Conservation (phyloP, 1,139 yeast species). For the Protomyces lactucae-debilis region DNA sequence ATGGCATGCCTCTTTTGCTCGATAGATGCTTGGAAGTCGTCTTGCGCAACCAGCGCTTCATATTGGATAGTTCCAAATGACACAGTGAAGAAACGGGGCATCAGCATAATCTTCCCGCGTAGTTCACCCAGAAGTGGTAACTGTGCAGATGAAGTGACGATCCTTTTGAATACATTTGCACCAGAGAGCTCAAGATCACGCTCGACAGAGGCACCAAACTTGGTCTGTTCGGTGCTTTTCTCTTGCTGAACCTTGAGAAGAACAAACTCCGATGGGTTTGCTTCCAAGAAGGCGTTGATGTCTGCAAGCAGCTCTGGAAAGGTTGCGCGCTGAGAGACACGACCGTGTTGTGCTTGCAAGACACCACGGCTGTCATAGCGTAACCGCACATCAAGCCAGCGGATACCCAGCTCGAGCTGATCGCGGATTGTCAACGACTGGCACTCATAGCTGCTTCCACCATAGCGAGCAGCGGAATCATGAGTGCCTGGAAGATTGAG, state of each 20-base stretch:
- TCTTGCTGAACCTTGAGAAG: slow-evolving; percentile 20
- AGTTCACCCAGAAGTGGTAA: slow-evolving; percentile 1
- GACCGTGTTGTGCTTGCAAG: slow-evolving; percentile 18
- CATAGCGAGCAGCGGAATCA: slow-evolving; percentile 17
- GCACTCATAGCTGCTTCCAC: slow-evolving; percentile 16
- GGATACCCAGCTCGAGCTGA: slow-evolving; percentile 11
- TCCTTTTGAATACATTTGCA: not conserved
- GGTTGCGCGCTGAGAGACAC: slow-evolving; percentile 7
- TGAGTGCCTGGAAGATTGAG: slow-evolving; percentile 19
- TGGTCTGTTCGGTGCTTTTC: not conserved
- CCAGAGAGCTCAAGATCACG: not conserved
- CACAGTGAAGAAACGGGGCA: slow-evolving; percentile 11
- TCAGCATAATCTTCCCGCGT: slow-evolving; percentile 10
- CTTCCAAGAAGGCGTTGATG: slow-evolving; percentile 1
- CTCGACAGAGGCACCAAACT: slow-evolving; percentile 2
- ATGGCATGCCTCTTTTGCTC: slow-evolving; percentile 1
- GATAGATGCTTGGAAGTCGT: slow-evolving; percentile 8
- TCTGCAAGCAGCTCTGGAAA: slow-evolving; percentile 3
- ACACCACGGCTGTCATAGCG: not conserved
- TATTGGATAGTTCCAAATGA: slow-evolving; percentile 8
- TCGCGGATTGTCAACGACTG: slow-evolving; percentile 13
- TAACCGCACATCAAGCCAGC: slow-evolving; percentile 19
- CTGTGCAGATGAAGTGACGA: not conserved
- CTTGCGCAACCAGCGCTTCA: slow-evolving; percentile 14
- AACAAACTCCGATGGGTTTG: slow-evolving; percentile 5